phyloP scores from a whole-genome alignment of 495 filamentous ascomycete genomes.

The Platismatia glauca region DNA sequence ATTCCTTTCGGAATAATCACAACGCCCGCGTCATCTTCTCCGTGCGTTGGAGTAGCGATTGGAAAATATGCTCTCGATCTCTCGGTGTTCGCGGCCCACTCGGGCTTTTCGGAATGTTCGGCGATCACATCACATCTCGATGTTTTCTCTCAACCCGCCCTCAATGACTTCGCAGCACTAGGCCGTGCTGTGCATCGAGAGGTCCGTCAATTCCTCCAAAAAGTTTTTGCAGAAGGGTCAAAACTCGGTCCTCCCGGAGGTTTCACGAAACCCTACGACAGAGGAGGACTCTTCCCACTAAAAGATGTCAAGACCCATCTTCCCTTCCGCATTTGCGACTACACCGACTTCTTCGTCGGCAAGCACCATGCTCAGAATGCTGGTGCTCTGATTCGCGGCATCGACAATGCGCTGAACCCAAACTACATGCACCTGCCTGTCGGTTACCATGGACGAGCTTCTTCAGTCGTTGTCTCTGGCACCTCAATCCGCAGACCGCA shows the following conservation, averaged over 20 bases:
- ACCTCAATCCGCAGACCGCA: conserved; percentile 65
- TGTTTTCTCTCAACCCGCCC: conserved; percentile 59
- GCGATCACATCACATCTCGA: conserved; percentile 44
- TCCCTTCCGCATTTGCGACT: conserved; percentile 86
- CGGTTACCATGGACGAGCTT: conserved; percentile 78
- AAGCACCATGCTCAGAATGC: conserved; percentile 77
- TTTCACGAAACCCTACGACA: conserved; percentile 43
- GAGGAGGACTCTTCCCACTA: conserved; percentile 44
- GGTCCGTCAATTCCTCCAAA: conserved; percentile 66
- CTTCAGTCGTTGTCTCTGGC: conserved; percentile 67
- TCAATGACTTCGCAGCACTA: conserved; percentile 77
- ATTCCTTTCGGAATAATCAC: conserved; percentile 89
- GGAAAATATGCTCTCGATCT: conserved; percentile 73
- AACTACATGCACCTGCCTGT: conserved; percentile 91
- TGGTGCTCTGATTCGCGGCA: conserved; percentile 76
- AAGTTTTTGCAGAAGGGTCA: conserved; percentile 55
- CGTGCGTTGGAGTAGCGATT: conserved; percentile 67
- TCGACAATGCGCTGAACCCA: conserved; percentile 68
- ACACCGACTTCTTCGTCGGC: conserved; percentile 96
- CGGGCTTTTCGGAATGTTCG: conserved; percentile 54
- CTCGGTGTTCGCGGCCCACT: conserved; percentile 47
- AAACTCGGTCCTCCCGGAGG: conserved; percentile 41
- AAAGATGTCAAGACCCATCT: conserved; percentile 61
- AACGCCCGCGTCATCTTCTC: conserved; percentile 42
- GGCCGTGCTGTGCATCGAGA: conserved; percentile 61